Base-by-base conservation (phyloP, 2,329 filamentous ascomycete genomes). In the Biscogniauxia marginata region DNA sequence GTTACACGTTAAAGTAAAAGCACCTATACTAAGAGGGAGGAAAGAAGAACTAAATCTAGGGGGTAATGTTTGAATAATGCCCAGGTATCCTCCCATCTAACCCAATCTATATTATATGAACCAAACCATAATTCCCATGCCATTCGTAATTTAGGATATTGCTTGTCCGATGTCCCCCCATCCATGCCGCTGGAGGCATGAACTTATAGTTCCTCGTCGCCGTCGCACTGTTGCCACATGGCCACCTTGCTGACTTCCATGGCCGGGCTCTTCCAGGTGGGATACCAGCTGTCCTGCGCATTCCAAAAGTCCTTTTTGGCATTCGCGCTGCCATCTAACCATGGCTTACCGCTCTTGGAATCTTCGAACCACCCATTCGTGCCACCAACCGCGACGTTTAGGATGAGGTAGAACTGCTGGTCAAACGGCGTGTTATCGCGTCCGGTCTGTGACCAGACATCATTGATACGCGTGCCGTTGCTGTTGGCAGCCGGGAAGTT, bases 281-380 rank as follows among this genome's bases (percentile, higher is more conserved):
- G 83, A 46, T 80, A 74, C 89, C 90, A 93, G 23, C 76, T 62
- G 53, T 84, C 76, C 48, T 81, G 80, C 0, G 84, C 80, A 18
- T 86, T 76, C 89, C 89, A 95, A 71, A 96, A 96, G 68, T 93
- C 89, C 65, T 82, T 84, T 72, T 80, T 84, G 7, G 90, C 89
- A 9, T 82, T 87, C 1, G 78, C 71, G 51, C 84, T 87, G 16
- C 71, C 76, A 69, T 95, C 88, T 25, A 91, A 79, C 91, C 91
- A 96, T 1, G 91, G 91, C 78, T 96, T 96, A 25, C 80, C 82
- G 45, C 79, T 80, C 63, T 81, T 76, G 19, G 86, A 84, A 70
- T 96, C 90, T 67, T 87, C 77, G 68, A 95, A 96, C 90, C 90
- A 96, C 39, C 90, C 90, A 63, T 92, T 93, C 20, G 87, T 91